Conservation (phyloP, 495 filamentous ascomycete species). For the Umbilicaria muhlenbergii region DNA sequence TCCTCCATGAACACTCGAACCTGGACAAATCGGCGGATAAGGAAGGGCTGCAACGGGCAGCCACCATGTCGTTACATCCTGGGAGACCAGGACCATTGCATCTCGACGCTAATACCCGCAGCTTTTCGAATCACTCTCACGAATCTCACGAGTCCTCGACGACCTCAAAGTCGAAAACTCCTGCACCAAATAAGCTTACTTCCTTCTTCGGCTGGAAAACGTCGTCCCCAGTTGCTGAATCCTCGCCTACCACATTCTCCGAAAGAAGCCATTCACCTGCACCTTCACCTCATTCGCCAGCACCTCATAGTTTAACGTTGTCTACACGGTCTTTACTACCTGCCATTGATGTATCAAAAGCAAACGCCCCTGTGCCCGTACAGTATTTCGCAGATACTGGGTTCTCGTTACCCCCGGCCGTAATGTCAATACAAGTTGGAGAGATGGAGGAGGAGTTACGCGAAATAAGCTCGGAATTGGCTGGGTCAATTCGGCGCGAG, state of each 20-base stretch:
- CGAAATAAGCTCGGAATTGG: slow-evolving; percentile 82
- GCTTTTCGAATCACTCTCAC: slow-evolving; percentile 11
- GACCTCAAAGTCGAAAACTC: slow-evolving; percentile 38
- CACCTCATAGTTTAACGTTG: slow-evolving; percentile 13
- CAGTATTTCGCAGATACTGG: slow-evolving; percentile 19
- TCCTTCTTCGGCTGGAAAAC: slow-evolving; percentile 57
- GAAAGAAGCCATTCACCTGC: slow-evolving; percentile 43
- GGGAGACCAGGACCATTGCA: slow-evolving; percentile 11
- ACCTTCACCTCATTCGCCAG: slow-evolving; percentile 40
- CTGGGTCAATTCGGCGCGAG: slow-evolving; percentile 81
- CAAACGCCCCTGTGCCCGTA: slow-evolving; percentile 16
- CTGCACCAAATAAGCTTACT: slow-evolving; percentile 41
- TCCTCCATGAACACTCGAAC: slow-evolving; percentile 12
- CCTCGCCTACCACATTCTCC: slow-evolving; percentile 48
- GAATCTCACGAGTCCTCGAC: slow-evolving; percentile 16
- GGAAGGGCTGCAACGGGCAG: slow-evolving; percentile 6
- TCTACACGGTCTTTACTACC: slow-evolving; percentile 22
- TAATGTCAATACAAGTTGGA: slow-evolving; percentile 33
- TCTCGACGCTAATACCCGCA: slow-evolving; percentile 14
- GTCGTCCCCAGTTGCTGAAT: slow-evolving; percentile 41
- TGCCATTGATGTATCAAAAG: slow-evolving; percentile 29
- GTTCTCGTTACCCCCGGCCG: slow-evolving; percentile 20
- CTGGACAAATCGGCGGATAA: slow-evolving; percentile 5
- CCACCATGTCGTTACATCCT: slow-evolving; percentile 20
- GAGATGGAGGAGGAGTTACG: slow-evolving; percentile 90